Base-by-base conservation (phyloP, 2,329 filamentous ascomycete species). In the Aplosporella prunicola region DNA sequence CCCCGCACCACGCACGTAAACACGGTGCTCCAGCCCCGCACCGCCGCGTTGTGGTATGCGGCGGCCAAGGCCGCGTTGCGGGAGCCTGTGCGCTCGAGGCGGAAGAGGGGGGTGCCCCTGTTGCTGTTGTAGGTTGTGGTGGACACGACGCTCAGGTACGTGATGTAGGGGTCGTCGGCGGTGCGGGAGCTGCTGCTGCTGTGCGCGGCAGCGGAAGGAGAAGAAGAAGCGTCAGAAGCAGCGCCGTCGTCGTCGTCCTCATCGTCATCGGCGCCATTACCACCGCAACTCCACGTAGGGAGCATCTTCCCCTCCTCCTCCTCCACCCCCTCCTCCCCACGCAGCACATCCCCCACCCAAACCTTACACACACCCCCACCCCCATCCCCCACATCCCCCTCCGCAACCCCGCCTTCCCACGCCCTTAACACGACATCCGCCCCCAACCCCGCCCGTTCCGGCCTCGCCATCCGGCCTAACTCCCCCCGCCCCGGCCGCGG, bases 1-100 rank as follows among this genome's bases (percentile, higher is more conserved):
- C 31, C 38, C 5, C 2, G 3, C 5, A 40, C 20, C 1, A 20
- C 38, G 13, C 38, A 40, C 9, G 15, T 13, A 5, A 40, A 40
- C 8, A 34, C 32, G 2, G 38, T 40, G 5, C 31, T 29, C 38
- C 38, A 40, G 8, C 38, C 31, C 3, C 18, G 14, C 18, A 40
- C 5, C 11, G 20, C 25, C 1, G 38, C 38, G 9, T 40, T 40
- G 25, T 40, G 38, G 11, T 34, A 40, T 9, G 38, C 38, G 13
- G 20, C 11, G 2, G 31, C 20, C 18, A 31, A 3, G 26, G 31
- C 34, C 9, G 38, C 32, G 4, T 25, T 28, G 16, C 5, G 17
- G 4, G 20, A 26, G 5, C 38, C 32, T 9, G 20, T 32, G 8
- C 11, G 10, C 26, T 40, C 38, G 5, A 40, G n/a, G n/a, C n/a